Evolutionary conservation across 345 rosid genomes (phyloP).

Genomic region (Salix caprea): DNA sequence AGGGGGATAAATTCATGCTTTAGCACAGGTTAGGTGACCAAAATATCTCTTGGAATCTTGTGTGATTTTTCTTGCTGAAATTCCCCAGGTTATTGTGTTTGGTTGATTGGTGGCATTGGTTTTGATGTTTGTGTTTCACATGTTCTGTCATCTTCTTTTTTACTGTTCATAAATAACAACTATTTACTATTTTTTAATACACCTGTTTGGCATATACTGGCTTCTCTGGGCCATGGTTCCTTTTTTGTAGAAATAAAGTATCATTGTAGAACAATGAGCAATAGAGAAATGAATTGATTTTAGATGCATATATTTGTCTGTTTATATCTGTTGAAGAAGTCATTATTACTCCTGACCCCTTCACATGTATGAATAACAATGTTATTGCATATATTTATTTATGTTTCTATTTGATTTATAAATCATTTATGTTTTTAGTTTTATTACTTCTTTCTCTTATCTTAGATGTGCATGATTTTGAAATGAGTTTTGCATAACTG

Average conservation of each 20-base stretch:
- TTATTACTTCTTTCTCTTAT: conserved; percentile 3
- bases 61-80: not conserved
- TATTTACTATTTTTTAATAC: no score
- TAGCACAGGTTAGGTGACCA: conserved; percentile 71
- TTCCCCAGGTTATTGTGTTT: not conserved
- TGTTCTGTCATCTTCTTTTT: not conserved
- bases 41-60: conserved; percentile 6
- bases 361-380: not conserved
- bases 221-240: not conserved
- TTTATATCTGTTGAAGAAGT: not conserved
- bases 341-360: not conserved
- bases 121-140: not conserved
- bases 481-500: conserved; percentile 28
- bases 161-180: not conserved
- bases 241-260: not conserved
- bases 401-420: conserved; percentile 4
- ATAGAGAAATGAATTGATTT: not conserved
- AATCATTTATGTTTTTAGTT: not conserved
- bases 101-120: not conserved
- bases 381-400: conserved; percentile 1
- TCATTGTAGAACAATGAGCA: not conserved
- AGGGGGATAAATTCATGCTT: conserved; percentile 96
- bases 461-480: conserved; percentile 8
- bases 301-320: not conserved
- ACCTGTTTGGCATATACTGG: not conserved